Evolutionary conservation across 371 early-diverging fungal genomes (phyloP), one percentile per base, ranked within the genome.

Genomic region (Dichotomocladium elegans): DNA sequence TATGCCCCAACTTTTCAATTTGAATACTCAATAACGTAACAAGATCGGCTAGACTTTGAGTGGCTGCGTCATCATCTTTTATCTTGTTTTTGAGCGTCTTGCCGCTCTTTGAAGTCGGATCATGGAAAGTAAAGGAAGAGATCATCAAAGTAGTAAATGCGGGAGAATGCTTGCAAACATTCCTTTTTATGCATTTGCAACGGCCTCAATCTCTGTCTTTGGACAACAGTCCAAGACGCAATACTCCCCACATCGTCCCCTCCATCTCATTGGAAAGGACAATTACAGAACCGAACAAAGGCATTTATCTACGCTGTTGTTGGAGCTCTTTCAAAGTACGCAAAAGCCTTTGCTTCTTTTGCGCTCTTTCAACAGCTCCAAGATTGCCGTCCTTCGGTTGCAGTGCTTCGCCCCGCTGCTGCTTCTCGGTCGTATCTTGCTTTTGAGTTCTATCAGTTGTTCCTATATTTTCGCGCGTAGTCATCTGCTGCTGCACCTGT

Each of bases 11-110:
- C 27, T 62, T 64, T 15, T 63, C 68, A 8, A 65, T 50, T 29
- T 68, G 66, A 12, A 57, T 51, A 28, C 58, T 55, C 3, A 65
- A 43, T 22, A 58, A 40, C 22, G 53, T 63, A 3, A 68, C 66
- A 5, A 72, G 17, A 22, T 45, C 47, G 6, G 48, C 42, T 12
- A 44, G 12, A 7, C 21, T 46, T 5, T 41, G 52, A 14, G 34
- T 17, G 11, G 50, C 15, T 19, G 45, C 19, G 12, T 44, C 44
- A 24, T 26, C 19, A 14, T 19, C 45, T 30, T 31, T 8, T 42
- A 21, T 33, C 21, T 25, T 56, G 9, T 40, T 56, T 5, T 41
- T 49, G 0, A 14, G 12, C 3, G 21, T 29, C 22, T 47, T 42
- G 43, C 37, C 19, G 27, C 15, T 15, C 19, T 12, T 15, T 35